Evolutionary conservation across 139 green algal species (phyloP).

Genomic region (Zygnema circumcarinatum): DNA sequence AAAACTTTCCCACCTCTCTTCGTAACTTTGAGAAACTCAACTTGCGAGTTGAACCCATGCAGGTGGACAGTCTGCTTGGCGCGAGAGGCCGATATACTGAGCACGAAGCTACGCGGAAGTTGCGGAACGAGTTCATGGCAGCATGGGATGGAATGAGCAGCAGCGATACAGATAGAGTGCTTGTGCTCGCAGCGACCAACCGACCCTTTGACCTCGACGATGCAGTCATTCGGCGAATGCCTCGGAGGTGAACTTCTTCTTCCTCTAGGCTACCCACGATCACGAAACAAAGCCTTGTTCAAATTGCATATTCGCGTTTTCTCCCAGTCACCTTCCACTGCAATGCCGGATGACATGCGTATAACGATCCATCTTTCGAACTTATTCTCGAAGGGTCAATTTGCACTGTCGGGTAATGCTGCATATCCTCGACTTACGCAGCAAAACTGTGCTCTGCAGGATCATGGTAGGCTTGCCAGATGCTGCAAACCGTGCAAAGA

Average conservation of each 20-base stretch:
- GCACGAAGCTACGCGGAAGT: slow-evolving; percentile 76
- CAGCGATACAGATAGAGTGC: slow-evolving; percentile 62
- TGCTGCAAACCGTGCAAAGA: slow-evolving; percentile 65
- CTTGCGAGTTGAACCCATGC: too few species aligned
- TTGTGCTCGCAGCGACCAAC: slow-evolving; percentile 81
- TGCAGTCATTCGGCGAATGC: slow-evolving; percentile 72
- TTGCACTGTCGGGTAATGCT: too few species aligned
- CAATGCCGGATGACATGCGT: too few species aligned
- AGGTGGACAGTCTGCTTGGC: slow-evolving; percentile 70
- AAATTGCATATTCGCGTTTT: too few species aligned
- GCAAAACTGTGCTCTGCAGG: slow-evolving; percentile 32
- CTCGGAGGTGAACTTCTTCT: slow-evolving; percentile 37
- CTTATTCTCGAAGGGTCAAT: too few species aligned
- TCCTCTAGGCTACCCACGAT: too few species aligned
- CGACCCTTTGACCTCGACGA: slow-evolving; percentile 79
- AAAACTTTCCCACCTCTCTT: too few species aligned
- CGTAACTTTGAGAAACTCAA: too few species aligned
- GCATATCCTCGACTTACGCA: too few species aligned
- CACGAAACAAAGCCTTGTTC: too few species aligned
- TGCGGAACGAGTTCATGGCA: slow-evolving; percentile 78
- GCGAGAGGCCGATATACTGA: slow-evolving; percentile 52
- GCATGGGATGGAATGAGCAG: slow-evolving; percentile 77
- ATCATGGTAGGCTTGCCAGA: slow-evolving; percentile 76
- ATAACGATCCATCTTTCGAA: too few species aligned
- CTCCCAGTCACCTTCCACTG: too few species aligned